Base-by-base conservation (phyloP, 257 asterid species). In the Ocimum tenuiflorum region DNA sequence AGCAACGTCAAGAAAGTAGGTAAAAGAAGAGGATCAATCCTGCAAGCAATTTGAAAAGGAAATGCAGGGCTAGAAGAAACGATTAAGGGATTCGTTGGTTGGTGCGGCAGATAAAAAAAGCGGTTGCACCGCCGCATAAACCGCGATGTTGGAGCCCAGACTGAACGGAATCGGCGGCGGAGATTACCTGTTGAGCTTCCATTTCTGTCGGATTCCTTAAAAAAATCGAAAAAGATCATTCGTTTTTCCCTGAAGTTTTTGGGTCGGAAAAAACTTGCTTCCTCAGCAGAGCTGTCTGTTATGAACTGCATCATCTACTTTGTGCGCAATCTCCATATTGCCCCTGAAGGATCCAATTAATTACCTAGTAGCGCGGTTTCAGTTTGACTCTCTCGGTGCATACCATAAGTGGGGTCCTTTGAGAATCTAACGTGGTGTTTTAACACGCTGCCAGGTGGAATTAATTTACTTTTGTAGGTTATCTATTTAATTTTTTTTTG, bases 161-260 rank as follows among this genome's bases (percentile, higher is more conserved):
- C n/a, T 19, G 7, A 33, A 11, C 71, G 22, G 60, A 51, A 22
- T 75, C 9, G 49, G 75, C 8, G 63, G 70, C 24, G 58, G 54
- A 35, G 43, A 46, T 27, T 84, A 84, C 90, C 90, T 84, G 83
- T n/a, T 81, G 81, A 60, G 77, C 63, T 70, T 79, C 82, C 90
- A 84, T 84, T 77, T 12, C 10, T 33, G 55, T 42, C n/a, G 22
- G 72, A 62, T 69, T 74, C 81, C 73, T 68, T 22, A 53, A 60
- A 39, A 65, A 67, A n/a, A n/a, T n/a, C n/a, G n/a, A n/a, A n/a
- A n/a, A n/a, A n/a, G n/a, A 66, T 13, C 45, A 68, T 43, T 0
- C 2, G 31, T n/a, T 27, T 27, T 27, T 27, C 3, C 31, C 31
- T 27, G 31, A 27, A 4, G 4, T 27, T 27, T 27, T 4, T 27